Evolutionary conservation across 164 flowering plant species (phyloP), one percentile per base, ranked within the genome.

Genomic region (Warburgia ugandensis): DNA sequence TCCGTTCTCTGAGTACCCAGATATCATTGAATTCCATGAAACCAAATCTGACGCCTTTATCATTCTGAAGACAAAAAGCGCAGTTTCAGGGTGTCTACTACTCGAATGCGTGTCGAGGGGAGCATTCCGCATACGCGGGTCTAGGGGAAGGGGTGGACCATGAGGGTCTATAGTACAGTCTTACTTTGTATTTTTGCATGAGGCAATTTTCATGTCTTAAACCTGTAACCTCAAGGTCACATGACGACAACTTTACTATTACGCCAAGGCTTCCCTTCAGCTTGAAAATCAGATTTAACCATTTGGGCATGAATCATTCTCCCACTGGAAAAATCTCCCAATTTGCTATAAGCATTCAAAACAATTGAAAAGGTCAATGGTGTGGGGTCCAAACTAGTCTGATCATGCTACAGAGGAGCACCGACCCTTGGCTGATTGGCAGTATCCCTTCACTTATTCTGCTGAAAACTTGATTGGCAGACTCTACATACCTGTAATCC

Each of bases 11-110:
- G 84, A 51, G 63, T 35, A 77, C 53, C 89, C 88, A 11, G 81
- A 49, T 35, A 86, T 80, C 68, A 90, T 73, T 3, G 95, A 63
- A 64, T 90, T 90, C 94, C 91, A 84, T 4, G 97, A 72, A 43
- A 86, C 95, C 32, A 78, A 61, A 61, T 83, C 84, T 20, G 76
- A 86, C 16, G 39, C 55, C 43, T 71, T 53, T 16, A 75, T 77
- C 50, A 64, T 64, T 3, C 45, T 60, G 56, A 89, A 89, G 2
- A 83, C 58, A n/a, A 13, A 33, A 50, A 52, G 63, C n/a, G 85
- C 95, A 4, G 66, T 53, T 33, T 54, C 30, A 14, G 48, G 57
- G 36, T 77, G 70, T 10, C 79, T 73, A 48, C 84, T 79, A 45
- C 64, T 83, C 53, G 69, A 76, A 46, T 86, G 86, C 90, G 86